Conservation (phyloP, 2,329 filamentous ascomycete genomes). For the Cytospora paraplurivora region DNA sequence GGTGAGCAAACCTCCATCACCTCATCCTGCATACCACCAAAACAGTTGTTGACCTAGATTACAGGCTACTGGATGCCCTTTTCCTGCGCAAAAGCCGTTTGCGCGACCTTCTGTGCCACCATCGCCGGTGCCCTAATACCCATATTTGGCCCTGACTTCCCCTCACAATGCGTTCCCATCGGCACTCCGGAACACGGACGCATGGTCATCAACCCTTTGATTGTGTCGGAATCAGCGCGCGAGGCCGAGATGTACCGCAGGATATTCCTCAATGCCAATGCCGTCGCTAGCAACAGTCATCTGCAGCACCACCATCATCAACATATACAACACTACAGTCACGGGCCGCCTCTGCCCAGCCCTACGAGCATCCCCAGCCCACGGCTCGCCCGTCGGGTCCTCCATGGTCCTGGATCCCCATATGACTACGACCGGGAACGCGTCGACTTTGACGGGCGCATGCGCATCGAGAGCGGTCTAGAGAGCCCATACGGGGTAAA, state of each 20-base stretch:
- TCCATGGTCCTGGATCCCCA: conserved; percentile 17
- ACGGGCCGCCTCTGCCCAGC: conserved; percentile 30
- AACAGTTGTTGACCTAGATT: conserved; percentile 23
- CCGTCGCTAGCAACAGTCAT: conserved; percentile 20
- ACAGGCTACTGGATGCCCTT: conserved; percentile 97
- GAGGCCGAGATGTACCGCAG: conserved; percentile 50
- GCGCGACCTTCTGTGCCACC: conserved; percentile 82
- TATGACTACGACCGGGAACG: conserved; percentile 29
- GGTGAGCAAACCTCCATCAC: conserved; percentile 52
- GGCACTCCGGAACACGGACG: conserved; percentile 64
- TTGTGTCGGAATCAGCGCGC: conserved; percentile 55
- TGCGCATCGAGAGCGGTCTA: conserved; percentile 34
- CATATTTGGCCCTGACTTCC: conserved; percentile 84
- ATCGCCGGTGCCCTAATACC: conserved; percentile 88
- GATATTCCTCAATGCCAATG: conserved; percentile 36
- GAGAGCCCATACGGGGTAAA: conserved; percentile 45
- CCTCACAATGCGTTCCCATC: conserved; percentile 67
- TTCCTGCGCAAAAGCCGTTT: conserved; percentile 80
- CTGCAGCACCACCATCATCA: conserved; percentile 28
- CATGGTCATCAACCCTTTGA: conserved; percentile 64
- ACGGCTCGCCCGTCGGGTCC: conserved; percentile 15
- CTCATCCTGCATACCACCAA: not conserved
- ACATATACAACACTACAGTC: conserved; percentile 21
- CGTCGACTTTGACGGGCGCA: conserved; percentile 33
- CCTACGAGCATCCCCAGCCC: conserved; percentile 30